Evolutionary conservation across 1,139 yeast species (phyloP).

Genomic region (Diutina neorugosa): DNA sequence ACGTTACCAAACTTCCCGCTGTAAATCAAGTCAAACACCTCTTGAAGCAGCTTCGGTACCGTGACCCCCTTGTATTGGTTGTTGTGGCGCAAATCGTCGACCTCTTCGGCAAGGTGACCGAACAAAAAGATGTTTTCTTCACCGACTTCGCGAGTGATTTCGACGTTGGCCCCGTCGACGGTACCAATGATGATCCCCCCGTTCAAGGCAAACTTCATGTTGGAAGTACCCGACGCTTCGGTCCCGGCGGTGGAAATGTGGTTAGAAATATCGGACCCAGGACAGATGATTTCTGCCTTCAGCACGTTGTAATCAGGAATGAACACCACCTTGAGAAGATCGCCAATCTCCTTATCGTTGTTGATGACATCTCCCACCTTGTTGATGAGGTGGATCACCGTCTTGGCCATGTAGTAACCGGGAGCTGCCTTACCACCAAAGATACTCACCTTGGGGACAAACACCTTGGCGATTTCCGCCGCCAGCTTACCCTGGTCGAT

Average conservation of each 20-base stretch:
- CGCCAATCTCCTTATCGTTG: constrained; percentile 61
- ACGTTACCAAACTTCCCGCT: constrained; percentile 62
- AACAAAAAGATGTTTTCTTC: constrained; percentile 87
- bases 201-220: constrained; percentile 89
- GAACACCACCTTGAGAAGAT: constrained; percentile 73
- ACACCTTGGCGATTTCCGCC: constrained; percentile 53
- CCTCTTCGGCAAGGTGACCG: constrained; percentile 84
- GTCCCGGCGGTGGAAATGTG: constrained; percentile 98
- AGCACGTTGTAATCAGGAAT: constrained; percentile 90
- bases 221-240: constrained; percentile 92
- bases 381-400: constrained; percentile 76
- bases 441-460: constrained; percentile 65
- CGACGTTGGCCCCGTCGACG: constrained; percentile 95
- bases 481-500: constrained; percentile 30
- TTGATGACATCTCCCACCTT: constrained; percentile 74
- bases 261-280: constrained; percentile 84
- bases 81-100: constrained; percentile 69
- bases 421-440: constrained; percentile 97
- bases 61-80: constrained; percentile 50
- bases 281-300: constrained; percentile 82
- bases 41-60: constrained; percentile 42
- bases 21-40: constrained; percentile 61
- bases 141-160: constrained; percentile 86
- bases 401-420: constrained; percentile 90
- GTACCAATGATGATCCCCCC: constrained; percentile 94